Percentiles rank a stretch among this genome's conserved stretches.
These are phyloP conservation scores for Chiua virens DNA, from an alignment of 768 basidiomycete species.

Conservation along the genomic window DNA sequence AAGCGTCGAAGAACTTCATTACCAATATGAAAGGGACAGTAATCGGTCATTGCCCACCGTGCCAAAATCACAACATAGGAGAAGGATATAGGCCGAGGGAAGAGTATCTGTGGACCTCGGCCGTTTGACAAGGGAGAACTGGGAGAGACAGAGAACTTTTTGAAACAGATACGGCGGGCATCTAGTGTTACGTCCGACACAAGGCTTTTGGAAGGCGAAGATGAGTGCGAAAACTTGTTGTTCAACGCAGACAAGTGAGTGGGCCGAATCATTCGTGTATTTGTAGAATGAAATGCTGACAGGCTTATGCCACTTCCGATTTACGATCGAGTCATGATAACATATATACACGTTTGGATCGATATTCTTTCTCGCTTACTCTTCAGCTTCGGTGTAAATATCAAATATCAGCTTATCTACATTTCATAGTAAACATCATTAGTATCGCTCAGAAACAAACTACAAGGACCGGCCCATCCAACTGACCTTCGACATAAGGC, in stretches of 20 bases:
- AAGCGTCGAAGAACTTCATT: constrained; percentile 17
- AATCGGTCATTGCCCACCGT: constrained; percentile 14
- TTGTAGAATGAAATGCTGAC: not conserved
- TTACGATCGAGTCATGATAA: constrained; percentile 36
- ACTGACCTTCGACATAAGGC: constrained; percentile 22
- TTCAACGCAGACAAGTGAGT: constrained; percentile 82
- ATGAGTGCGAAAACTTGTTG: constrained; percentile 87
- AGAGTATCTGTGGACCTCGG: constrained; percentile 51
- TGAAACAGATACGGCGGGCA: constrained; percentile 84
- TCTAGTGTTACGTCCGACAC: constrained; percentile 84
- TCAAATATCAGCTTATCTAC: constrained; percentile 25
- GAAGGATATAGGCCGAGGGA: constrained; percentile 37
- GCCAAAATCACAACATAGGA: constrained; percentile 29
- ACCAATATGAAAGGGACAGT: constrained; percentile 21
- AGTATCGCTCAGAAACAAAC: no score
- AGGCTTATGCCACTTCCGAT: constrained; percentile 73
- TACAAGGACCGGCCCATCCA: not conserved
- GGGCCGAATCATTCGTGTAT: no score
- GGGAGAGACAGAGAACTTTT: constrained; percentile 84
- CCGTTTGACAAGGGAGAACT: constrained; percentile 82
- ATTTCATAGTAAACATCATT: not conserved
- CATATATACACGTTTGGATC: not conserved
- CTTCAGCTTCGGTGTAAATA: constrained; percentile 8
- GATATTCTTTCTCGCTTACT: no score
- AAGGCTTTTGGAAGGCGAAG: constrained; percentile 95